Base-by-base conservation (phyloP, 2,329 filamentous ascomycete genomes). In the Teratosphaeria gauchensis region DNA sequence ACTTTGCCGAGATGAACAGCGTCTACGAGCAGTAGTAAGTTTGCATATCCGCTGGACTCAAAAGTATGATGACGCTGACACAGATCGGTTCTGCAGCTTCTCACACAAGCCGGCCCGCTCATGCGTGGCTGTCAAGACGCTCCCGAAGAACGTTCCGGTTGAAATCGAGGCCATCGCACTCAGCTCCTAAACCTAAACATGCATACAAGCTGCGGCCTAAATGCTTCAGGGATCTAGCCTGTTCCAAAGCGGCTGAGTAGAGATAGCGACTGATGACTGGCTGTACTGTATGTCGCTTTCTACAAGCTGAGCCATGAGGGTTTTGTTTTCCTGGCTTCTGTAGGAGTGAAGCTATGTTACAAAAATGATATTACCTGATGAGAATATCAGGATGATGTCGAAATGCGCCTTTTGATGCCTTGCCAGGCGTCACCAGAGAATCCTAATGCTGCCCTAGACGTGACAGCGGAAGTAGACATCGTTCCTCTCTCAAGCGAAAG, bases 161-260 rank as follows among this genome's bases (percentile, higher is more conserved):
- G 91, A 95, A 81, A 94, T 96, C 72, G 90, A 96, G 81, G 89
- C 85, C 72, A 88, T 94, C 78, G 90, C 90, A 62, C 74, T 84
- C 56, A 62, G 60, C 56, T 48, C 42, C 19, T 48, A n/a, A 48
- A 48, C 3, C 35, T 42, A 9, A n/a, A 21, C n/a, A n/a, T 19
- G 19, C 42, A n/a, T 19, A 21, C 16, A 48, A n/a, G 42, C 42
- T 42, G 59, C 24, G 46, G 54, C 54, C 33, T 46, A 11, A 33
- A 52, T 31, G 14, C 21, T 19, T n/a, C 30, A 46, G 21, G 46
- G 42, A 48, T 19, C 16, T 7, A n/a, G 42, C 42, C n/a, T 6
- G 9, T n/a, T 21, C 9, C 4, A 8, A 16, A 48, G 19, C n/a
- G 5, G 19, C 42, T 48, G n/a, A 48, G 16, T 19, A 19, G 9